Percentiles rank a stretch among this genome's conserved stretches.
These are phyloP conservation scores for Ochromonas danica DNA, from an alignment of 108 stramenopile genomes.

Conservation along the genomic window DNA sequence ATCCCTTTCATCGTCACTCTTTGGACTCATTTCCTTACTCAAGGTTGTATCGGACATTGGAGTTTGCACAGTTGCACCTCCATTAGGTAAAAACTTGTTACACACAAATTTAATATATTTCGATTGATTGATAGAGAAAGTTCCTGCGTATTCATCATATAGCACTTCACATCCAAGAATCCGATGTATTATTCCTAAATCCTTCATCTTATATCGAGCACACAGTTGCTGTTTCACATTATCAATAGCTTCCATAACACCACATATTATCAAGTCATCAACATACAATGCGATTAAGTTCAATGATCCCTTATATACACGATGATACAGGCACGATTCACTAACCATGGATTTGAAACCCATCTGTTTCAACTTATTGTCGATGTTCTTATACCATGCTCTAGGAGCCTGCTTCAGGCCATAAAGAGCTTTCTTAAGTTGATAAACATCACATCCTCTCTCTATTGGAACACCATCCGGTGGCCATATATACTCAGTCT, in stretches of 20 bases:
- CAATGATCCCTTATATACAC: neutral
- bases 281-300: slow-evolving; percentile 29
- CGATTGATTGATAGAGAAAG: slow-evolving; percentile 26
- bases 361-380: neutral
- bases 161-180: slow-evolving; percentile 3
- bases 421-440: slow-evolving; percentile 28
- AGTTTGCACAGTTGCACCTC: slow-evolving; percentile 10
- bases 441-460: neutral
- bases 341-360: neutral
- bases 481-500: slow-evolving; percentile 11
- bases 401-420: slow-evolving; percentile 37
- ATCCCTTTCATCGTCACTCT: slow-evolving; percentile 11
- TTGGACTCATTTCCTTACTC: neutral
- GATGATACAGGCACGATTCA: slow-evolving; percentile 23
- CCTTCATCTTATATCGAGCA: slow-evolving; percentile 10
- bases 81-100: slow-evolving; percentile 39
- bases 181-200: slow-evolving; percentile 22
- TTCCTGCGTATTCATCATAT: neutral
- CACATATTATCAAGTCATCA: slow-evolving; percentile 30
- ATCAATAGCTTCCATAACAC: neutral
- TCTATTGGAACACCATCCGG: slow-evolving; percentile 2
- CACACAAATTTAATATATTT: slow-evolving; percentile 3
- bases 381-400: neutral
- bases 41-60: slow-evolving; percentile 13
- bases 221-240: slow-evolving; percentile 19